These are phyloP conservation scores for Colletotrichum sansevieriae DNA, from an alignment of 2,329 filamentous ascomycete genomes.

Conservation along the genomic window DNA sequence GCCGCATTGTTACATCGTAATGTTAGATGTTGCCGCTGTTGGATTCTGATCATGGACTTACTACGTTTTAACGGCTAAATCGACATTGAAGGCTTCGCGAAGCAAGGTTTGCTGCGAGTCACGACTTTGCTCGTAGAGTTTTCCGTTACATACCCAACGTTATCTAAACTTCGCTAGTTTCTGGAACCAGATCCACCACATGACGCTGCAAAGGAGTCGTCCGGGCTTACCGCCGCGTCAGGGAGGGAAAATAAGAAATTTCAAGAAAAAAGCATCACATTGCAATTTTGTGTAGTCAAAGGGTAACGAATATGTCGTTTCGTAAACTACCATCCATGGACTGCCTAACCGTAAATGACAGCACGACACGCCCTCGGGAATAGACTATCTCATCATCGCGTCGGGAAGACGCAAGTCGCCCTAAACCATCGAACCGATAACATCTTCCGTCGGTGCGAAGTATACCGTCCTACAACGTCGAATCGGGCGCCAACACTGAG, in stretches of 20 bases:
- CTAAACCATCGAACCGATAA: constrained; percentile 37
- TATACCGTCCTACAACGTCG: constrained; percentile 41
- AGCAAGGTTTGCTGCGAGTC: background rate
- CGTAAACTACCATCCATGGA: constrained; percentile 9
- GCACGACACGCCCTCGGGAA: constrained; percentile 12
- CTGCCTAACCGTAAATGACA: constrained; percentile 22
- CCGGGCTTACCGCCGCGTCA: background rate
- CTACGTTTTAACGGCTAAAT: no score
- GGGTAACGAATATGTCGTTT: constrained; percentile 30
- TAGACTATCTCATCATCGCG: constrained; percentile 31
- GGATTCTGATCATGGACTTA: no score
- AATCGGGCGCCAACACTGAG: constrained; percentile 36
- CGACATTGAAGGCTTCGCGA: background rate
- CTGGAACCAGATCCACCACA: background rate
- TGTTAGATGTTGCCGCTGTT: no score
- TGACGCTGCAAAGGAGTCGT: background rate
- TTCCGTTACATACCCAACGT: background rate
- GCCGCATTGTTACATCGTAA: background rate
- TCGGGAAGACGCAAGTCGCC: constrained; percentile 40
- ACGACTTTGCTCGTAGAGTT: background rate
- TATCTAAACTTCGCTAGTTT: background rate
- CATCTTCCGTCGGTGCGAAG: constrained; percentile 34
- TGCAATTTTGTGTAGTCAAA: background rate
- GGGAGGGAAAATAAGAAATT: background rate
- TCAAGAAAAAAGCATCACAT: no score